Base-by-base conservation (phyloP, 2,329 filamentous ascomycete species). In the Aspergillus ibericus region DNA sequence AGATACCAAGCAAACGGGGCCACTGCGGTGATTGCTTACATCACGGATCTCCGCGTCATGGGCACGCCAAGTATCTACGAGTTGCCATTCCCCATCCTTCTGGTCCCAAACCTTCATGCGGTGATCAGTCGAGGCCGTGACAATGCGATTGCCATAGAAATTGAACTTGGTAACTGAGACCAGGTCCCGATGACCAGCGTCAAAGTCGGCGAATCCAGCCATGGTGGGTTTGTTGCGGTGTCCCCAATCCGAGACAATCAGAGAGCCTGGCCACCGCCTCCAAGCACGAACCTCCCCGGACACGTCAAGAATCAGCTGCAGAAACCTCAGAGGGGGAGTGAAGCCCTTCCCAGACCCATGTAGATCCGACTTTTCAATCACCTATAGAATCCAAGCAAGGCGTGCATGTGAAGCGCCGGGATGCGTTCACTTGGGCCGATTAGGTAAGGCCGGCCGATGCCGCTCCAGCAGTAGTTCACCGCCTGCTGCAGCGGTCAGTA, bases 21-120 rank as follows among this genome's bases (percentile, higher is more conserved):
- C 65, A 68, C 60, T 60, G 58, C 62, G 49, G 47, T 35, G 48
- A n/a, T 40, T 55, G 78, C 81, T 77, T 79, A 92, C 91, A 83
- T 96, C 92, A 60, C 92, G 82, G 62, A 98, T 89, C 76, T 97
- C 92, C 51, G 91, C 91, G 71, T 92, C 90, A 73, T 98, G 93
- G 16, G 92, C 93, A 49, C 85, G 87, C 92, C 93, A 97, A 57
- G 86, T 92, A 77, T 98, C 93, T 71, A 88, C 90, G 36, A 95
- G 79, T 53, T 85, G 83, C 91, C 92, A 96, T 58, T 85, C 81
- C 42, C 87, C 86, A 67, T 92, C 89, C 65, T 88, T 81, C 58
- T 83, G 87, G 71, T 95, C 89, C 83, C 93, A 97, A 62, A 97
- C 90, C 72, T 93, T 92, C 69, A 98, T 89, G 73, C 90, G 91